Evolutionary conservation across 148 eudicot genomes (phyloP).

Genomic region (Nepenthes mirabilis): DNA sequence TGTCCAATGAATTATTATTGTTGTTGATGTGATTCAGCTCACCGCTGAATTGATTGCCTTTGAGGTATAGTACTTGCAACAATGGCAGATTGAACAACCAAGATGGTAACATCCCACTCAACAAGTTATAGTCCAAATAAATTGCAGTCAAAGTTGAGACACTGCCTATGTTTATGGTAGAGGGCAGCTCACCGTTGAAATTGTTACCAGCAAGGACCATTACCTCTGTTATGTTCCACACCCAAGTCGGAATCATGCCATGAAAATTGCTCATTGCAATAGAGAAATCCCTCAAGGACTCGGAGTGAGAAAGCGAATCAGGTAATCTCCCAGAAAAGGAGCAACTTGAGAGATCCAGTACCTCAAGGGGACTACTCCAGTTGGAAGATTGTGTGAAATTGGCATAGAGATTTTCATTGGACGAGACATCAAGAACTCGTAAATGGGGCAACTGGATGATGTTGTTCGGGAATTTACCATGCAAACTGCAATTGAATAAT

Average conservation of each 20-base stretch:
- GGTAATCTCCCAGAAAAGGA: neutral
- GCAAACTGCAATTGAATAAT: too few relatives aligned
- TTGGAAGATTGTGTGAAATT: neutral
- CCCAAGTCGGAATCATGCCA: conserved; percentile 3
- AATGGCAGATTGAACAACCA: conserved; percentile 14
- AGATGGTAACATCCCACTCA: conserved; percentile 15
- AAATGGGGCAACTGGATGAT: neutral
- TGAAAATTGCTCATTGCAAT: neutral
- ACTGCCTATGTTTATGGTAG: neutral
- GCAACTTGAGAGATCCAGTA: neutral
- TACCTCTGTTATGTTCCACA: conserved; percentile 3
- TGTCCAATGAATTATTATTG: too few relatives aligned
- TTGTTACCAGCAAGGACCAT: neutral
- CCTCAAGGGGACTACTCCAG: conserved; percentile 3
- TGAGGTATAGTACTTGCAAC: neutral
- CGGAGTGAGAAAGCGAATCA: neutral
- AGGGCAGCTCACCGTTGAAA: conserved; percentile 1
- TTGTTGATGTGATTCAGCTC: neutral
- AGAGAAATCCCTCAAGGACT: neutral
- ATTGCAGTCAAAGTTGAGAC: neutral
- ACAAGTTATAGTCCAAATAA: conserved; percentile 1
- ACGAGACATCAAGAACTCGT: neutral
- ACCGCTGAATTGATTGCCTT: conserved; percentile 5
- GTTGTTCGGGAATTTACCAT: too few relatives aligned
- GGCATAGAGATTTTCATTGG: neutral